Conservation (phyloP, 208 protist genomes). For the Leishmania turanica region DNA sequence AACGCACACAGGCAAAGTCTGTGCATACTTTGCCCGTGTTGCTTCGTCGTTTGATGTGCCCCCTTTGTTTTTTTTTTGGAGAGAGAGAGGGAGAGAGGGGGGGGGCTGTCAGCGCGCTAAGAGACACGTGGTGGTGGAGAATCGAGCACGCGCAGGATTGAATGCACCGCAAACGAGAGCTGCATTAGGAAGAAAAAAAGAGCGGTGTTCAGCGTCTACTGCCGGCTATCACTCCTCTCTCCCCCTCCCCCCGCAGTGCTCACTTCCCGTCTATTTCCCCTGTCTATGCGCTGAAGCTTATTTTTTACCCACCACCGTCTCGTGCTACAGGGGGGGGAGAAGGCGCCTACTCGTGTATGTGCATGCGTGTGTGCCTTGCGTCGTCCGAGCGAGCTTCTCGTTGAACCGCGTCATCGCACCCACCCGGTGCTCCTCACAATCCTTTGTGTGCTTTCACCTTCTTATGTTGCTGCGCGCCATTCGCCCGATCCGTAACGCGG, state of each 20-base stretch:
- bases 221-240: not conserved
- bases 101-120: not conserved
- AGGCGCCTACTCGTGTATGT: no score
- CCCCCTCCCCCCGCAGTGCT: not conserved
- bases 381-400: not conserved
- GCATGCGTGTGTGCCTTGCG: not conserved
- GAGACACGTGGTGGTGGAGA: not conserved
- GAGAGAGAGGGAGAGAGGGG: no score
- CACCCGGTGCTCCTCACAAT: not conserved
- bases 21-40: not conserved
- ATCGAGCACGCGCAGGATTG: not conserved
- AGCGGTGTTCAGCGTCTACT: not conserved
- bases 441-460: not conserved
- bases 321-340: not conserved
- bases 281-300: not conserved
- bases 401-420: not conserved
- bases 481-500: not conserved
- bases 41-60: not conserved
- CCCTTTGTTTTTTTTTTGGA: no score
- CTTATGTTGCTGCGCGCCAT: not conserved
- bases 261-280: not conserved
- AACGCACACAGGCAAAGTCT: not conserved
- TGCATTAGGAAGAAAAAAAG: not conserved
- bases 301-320: not conserved
- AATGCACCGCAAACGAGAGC: not conserved